Conservation (phyloP, 805 yeast genomes). For the Kazachstania taianensis region DNA sequence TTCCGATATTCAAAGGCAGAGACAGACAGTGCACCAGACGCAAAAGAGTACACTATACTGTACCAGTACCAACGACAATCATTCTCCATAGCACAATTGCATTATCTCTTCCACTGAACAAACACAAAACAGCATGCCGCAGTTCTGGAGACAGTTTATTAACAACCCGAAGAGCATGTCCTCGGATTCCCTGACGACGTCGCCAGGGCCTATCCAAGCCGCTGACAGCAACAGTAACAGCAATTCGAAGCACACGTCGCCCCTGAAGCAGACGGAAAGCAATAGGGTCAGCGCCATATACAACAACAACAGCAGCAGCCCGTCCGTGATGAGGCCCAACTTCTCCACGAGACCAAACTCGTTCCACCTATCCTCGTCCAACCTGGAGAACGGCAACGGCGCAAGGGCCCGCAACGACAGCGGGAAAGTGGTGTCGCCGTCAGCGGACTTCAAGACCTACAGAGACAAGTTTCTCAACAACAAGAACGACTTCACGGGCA, state of each 20-base stretch:
- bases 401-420: not conserved
- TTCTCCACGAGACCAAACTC: conserved; percentile 9
- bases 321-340: conserved; percentile 7
- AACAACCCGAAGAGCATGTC: conserved; percentile 28
- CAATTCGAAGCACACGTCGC: not conserved
- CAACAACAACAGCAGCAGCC: not conserved
- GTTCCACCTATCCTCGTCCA: conserved; percentile 5
- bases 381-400: too few relatives aligned
- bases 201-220: not conserved
- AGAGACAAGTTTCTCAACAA: conserved; percentile 31
- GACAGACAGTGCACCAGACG: too few relatives aligned
- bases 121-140: conserved; percentile 13
- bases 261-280: not conserved
- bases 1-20: too few relatives aligned
- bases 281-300: not conserved
- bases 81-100: too few relatives aligned
- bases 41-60: too few relatives aligned
- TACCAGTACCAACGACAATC: too few relatives aligned
- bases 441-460: conserved; percentile 24
- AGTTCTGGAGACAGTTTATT: conserved; percentile 25
- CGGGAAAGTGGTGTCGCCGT: conserved; percentile 2
- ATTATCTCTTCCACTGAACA: too few relatives aligned
- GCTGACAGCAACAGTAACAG: not conserved
- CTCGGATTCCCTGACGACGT: conserved; percentile 17
- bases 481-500: conserved; percentile 32